Conservation (phyloP, 2,329 filamentous ascomycete genomes). For the Trichoderma cornu-damae region DNA sequence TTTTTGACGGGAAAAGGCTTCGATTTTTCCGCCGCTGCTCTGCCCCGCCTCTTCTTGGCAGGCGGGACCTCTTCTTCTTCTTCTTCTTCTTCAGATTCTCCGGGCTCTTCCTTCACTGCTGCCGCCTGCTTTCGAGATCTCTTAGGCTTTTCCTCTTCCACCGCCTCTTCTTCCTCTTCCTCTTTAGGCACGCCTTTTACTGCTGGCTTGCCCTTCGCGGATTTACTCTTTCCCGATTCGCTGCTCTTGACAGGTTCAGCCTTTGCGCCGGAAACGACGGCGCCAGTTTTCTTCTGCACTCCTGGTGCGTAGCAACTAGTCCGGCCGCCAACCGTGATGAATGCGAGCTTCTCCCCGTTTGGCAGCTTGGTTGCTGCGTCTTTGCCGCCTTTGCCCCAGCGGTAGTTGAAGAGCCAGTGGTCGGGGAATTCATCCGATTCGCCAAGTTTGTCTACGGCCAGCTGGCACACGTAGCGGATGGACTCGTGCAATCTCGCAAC, state of each 20-base stretch:
- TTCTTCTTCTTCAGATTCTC: slow-evolving; percentile 29
- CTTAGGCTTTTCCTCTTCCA: slow-evolving; percentile 21
- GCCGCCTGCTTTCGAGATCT: slow-evolving; percentile 27
- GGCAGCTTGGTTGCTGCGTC: slow-evolving; percentile 62
- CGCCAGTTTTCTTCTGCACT: slow-evolving; percentile 72
- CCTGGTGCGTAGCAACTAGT: slow-evolving; percentile 85
- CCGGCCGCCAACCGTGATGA: slow-evolving; percentile 82
- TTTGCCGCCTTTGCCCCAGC: slow-evolving; percentile 89
- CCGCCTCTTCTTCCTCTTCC: background rate
- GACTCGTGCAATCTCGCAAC: slow-evolving; percentile 65
- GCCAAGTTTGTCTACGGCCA: slow-evolving; percentile 70
- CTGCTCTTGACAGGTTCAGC: slow-evolving; percentile 35
- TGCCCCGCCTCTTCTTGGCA: slow-evolving; percentile 27
- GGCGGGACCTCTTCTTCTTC: slow-evolving; percentile 26
- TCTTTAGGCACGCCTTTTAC: slow-evolving; percentile 23
- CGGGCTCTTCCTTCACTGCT: slow-evolving; percentile 23
- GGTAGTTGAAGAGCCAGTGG: slow-evolving; percentile 81
- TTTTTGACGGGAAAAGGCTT: slow-evolving; percentile 14
- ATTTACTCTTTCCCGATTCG: background rate
- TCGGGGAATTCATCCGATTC: slow-evolving; percentile 81
- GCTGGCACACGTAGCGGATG: slow-evolving; percentile 73
- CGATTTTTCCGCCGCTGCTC: slow-evolving; percentile 24
- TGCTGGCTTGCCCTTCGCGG: background rate
- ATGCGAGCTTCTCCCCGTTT: slow-evolving; percentile 77
- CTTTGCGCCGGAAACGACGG: slow-evolving; percentile 39